phyloP scores from a whole-genome alignment of 2,329 filamentous ascomycete genomes.

The Aplosporella prunicola region DNA sequence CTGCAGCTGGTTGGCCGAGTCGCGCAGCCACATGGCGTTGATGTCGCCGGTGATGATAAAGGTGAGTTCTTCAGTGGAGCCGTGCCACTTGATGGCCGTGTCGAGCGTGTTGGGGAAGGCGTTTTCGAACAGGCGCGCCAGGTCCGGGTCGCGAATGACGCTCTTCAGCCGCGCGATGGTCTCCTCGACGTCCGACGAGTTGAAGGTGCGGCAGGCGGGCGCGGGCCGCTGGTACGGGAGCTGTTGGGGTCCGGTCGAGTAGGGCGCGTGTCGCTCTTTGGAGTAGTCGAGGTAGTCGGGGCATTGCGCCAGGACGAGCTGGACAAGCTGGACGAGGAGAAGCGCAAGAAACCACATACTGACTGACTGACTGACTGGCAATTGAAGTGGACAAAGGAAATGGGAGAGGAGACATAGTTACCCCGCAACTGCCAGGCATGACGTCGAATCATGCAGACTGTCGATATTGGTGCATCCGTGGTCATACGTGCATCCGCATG shows the following conservation, averaged over 20 bases:
- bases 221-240: slow-evolving; percentile 37
- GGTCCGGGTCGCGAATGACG: slow-evolving; percentile 45
- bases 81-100: slow-evolving; percentile 62
- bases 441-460: too few relatives aligned
- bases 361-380: too few relatives aligned
- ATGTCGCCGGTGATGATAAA: slow-evolving; percentile 52
- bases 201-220: slow-evolving; percentile 38
- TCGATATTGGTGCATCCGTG: too few relatives aligned
- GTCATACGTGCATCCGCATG: too few relatives aligned
- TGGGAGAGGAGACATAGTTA: too few relatives aligned
- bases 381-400: too few relatives aligned
- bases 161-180: slow-evolving; percentile 25
- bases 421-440: too few relatives aligned
- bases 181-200: slow-evolving; percentile 34
- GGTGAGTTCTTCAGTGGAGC: slow-evolving; percentile 54
- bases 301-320: slow-evolving; percentile 28
- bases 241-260: slow-evolving; percentile 35
- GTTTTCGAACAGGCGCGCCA: slow-evolving; percentile 62
- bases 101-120: slow-evolving; percentile 67
- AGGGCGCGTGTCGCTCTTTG: slow-evolving; percentile 32
- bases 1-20: slow-evolving; percentile 60
- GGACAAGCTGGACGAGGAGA: too few relatives aligned
- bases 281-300: slow-evolving; percentile 38
- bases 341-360: too few relatives aligned
- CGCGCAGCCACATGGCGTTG: slow-evolving; percentile 46